Evolutionary conservation across 495 filamentous ascomycete species (phyloP).

Genomic region (Platismatia glauca): DNA sequence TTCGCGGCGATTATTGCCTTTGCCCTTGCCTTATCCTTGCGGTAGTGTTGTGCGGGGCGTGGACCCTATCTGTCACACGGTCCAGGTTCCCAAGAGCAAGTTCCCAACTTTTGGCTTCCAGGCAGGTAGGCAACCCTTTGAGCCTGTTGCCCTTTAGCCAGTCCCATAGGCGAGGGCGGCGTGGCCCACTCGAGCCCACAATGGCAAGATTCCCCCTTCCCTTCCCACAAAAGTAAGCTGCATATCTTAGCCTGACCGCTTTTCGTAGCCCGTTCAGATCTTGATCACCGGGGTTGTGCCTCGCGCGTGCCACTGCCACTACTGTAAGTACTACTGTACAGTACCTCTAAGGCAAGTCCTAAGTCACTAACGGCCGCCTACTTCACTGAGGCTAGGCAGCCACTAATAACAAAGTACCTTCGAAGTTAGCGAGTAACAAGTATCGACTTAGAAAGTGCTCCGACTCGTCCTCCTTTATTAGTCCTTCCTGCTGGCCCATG

Average conservation of each 20-base stretch:
- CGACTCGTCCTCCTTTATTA: not conserved
- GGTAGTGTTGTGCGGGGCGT: not conserved
- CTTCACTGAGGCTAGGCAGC: not conserved
- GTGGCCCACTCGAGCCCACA: not conserved
- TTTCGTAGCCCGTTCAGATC: slow-evolving; percentile 15
- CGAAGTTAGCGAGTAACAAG: too few species aligned
- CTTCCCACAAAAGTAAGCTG: slow-evolving; percentile 7
- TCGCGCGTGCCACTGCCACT: not conserved
- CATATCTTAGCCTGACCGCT: slow-evolving; percentile 14
- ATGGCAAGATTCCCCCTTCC: not conserved
- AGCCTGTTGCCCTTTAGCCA: too few species aligned
- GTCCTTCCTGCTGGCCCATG: not conserved
- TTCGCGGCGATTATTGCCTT: not conserved
- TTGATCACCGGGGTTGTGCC: slow-evolving; percentile 12
- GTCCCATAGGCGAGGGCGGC: not conserved
- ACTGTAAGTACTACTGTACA: too few species aligned
- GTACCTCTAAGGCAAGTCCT: too few species aligned
- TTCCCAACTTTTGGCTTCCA: too few species aligned
- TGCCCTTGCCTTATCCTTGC: not conserved
- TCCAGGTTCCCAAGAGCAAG: not conserved
- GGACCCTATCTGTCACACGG: slow-evolving; percentile 1
- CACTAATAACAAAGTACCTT: not conserved
- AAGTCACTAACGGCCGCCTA: not conserved
- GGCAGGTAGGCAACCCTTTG: too few species aligned
- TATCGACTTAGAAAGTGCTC: too few species aligned